Conservation (phyloP, 1,284 basidiomycete species). For the Meira nashicola region DNA sequence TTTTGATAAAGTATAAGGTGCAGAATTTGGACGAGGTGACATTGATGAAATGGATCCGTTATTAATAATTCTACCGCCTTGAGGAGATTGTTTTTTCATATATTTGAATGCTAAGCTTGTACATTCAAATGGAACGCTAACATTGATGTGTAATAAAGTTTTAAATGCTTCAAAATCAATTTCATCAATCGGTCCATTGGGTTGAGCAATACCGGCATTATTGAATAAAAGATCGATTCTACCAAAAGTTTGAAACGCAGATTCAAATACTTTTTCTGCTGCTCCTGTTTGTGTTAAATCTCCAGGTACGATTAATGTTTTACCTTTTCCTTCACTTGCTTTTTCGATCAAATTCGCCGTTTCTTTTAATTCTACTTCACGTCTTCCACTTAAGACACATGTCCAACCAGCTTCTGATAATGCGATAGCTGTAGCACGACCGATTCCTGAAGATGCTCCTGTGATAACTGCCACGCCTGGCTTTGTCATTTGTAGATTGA, state of each 20-base stretch:
- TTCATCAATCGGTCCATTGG: neutral
- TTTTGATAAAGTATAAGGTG: constrained; percentile 33
- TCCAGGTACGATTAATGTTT: constrained; percentile 18
- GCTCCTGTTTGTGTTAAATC: constrained; percentile 18
- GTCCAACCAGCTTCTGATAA: constrained; percentile 38
- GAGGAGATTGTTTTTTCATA: constrained; percentile 21
- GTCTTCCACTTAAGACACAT: constrained; percentile 30
- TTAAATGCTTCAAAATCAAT: neutral
- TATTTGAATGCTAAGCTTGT: constrained; percentile 36
- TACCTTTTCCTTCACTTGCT: constrained; percentile 13
- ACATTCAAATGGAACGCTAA: constrained; percentile 37
- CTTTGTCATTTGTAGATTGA: too few species aligned
- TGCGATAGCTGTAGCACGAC: constrained; percentile 29
- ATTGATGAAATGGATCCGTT: constrained; percentile 39
- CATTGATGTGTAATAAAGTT: constrained; percentile 18
- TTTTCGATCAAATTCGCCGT: constrained; percentile 19
- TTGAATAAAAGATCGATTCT: constrained; percentile 29
- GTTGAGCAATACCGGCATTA: constrained; percentile 31
- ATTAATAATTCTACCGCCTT: constrained; percentile 40
- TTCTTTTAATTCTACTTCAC: constrained; percentile 23
- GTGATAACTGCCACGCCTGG: constrained; percentile 2
- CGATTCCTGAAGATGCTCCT: constrained; percentile 19
- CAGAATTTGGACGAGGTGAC: constrained; percentile 25
- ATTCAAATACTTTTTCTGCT: neutral
- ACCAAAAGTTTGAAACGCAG: neutral